Base-by-base conservation (phyloP, 192 early-diverging fungal genomes). In the Mortierella hygrophila region DNA sequence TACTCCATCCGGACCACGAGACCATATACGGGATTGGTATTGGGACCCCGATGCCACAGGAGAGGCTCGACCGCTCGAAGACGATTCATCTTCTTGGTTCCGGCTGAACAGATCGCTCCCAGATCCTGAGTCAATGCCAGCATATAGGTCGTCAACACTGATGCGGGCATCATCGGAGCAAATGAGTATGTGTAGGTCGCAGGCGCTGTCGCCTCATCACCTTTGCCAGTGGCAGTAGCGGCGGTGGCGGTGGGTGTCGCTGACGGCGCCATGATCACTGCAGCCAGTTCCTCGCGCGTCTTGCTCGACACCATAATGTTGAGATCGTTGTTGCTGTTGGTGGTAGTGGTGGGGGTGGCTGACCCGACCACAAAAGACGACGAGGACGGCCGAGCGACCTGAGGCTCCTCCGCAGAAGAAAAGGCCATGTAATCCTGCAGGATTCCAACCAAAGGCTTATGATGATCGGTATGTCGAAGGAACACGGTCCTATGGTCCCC, bases 11-110 rank as follows among this genome's bases (percentile, higher is more conserved):
- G 86, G 10, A 91, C 90, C 1, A 93, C 89, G 0, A 93, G 78
- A 13, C 90, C 91, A 88, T 93, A 93, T 0, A 92, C 92, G 0
- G 92, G 92, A 49, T 91, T 91, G 16, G 91, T 93, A 73, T 92
- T 92, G 21, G 92, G 92, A 7, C 92, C 92, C 49, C 92, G 85
- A 69, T 93, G 88, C 92, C 92, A 93, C 7, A 89, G 57, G 13
- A 92, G 72, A 6, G 92, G 91, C 21, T 88, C 87, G 6, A 63
- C 42, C 18, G 87, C 83, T 26, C 68, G 70, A 11, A 78, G 44
- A 20, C 86, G 72, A 23, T 79, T 82, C 42, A 76, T 40, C 74
- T 80, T 88, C 46, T 86, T 82, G 42, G 86, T 86, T 11, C 82
- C 80, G 18, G 87, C 81, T 71, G 90, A 90, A 72, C 91, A 92